Evolutionary conservation across 176 grass and related monocot genomes (phyloP), one percentile per base, ranked within the genome.

Genomic region (Aegilops sharonensis): DNA sequence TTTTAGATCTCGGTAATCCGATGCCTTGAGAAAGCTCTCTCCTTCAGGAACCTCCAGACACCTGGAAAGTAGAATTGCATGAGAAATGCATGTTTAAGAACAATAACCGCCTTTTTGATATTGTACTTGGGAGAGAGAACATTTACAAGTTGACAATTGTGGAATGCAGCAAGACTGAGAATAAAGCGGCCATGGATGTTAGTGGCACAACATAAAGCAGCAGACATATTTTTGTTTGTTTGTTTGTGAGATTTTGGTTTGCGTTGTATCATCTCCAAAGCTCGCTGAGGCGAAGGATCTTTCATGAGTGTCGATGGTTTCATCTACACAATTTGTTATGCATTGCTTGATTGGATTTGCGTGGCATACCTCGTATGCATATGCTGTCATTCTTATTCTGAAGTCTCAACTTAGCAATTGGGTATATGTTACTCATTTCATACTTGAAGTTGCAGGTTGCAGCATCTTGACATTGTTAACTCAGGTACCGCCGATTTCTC

Each of bases 121-220:
- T 64, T 84, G 64, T 73, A 79, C 43, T 72, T 70, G 18, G 45
- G 60, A 84, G 81, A 85, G 60, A 84, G 81, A 85, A 80, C 82
- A 85, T 85, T 85, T 85, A 77, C 75, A 74, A 14, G 75, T 75
- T 89, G 76, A 89, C 87, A 80, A 75, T 10, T 67, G 75, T 45
- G 42, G 42, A 50, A 85, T 80, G 75, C 74, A 80, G 62, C 57
- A 65, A 60, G 31, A 21, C 56, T 66, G 54, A 68, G 87, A 89
- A 85, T 85, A 89, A 89, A 74, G 87, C 42, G 32, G 23, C 30
- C n/a, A 81, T 78, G 37, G 74, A 70, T 68, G 54, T 84, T 60
- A 81, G 47, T 71, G 72, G 54, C 80, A 74, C 56, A 80, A 68
- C 42, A 80, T 89, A 89, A 89, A 80, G 67, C 11, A 67, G 67